These are phyloP conservation scores for Backusella macrospora DNA, from an alignment of 192 early-diverging fungal species.

Conservation along the genomic window DNA sequence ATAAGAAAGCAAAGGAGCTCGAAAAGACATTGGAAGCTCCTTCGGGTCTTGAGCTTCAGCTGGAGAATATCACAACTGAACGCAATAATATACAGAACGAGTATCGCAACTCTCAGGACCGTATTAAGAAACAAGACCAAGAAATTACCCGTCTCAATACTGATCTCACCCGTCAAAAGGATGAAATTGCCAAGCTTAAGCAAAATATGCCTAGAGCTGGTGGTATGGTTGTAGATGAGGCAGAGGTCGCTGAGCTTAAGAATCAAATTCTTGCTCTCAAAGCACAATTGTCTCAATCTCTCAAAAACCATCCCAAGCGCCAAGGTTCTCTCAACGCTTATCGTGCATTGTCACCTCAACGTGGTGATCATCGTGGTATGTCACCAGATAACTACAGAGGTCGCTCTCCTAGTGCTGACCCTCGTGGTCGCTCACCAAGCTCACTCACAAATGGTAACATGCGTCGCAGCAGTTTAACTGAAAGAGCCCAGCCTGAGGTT, in stretches of 20 bases:
- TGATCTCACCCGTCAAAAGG: constrained; percentile 59
- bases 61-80: constrained; percentile 59
- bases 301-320: constrained; percentile 50
- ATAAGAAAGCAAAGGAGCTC: constrained; percentile 55
- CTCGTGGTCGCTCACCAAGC: constrained; percentile 16
- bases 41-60: constrained; percentile 52
- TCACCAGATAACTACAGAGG: constrained; percentile 27
- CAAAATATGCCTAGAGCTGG: constrained; percentile 22
- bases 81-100: constrained; percentile 62
- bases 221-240: constrained; percentile 55
- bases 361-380: constrained; percentile 18
- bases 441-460: neutral
- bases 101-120: constrained; percentile 58
- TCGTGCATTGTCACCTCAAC: constrained; percentile 23
- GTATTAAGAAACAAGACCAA: constrained; percentile 62
- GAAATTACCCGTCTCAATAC: constrained; percentile 62
- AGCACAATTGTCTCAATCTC: constrained; percentile 70
- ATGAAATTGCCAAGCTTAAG: constrained; percentile 64
- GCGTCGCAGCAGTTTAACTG: constrained; percentile 29
- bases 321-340: constrained; percentile 30
- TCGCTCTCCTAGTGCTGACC: constrained; percentile 51
- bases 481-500: neutral
- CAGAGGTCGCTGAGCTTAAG: constrained; percentile 64
- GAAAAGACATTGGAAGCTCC: constrained; percentile 54
- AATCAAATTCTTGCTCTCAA: constrained; percentile 73